These are phyloP conservation scores for Chaetomium sp. DNA, from an alignment of 2,329 filamentous ascomycete species.

Conservation along the genomic window DNA sequence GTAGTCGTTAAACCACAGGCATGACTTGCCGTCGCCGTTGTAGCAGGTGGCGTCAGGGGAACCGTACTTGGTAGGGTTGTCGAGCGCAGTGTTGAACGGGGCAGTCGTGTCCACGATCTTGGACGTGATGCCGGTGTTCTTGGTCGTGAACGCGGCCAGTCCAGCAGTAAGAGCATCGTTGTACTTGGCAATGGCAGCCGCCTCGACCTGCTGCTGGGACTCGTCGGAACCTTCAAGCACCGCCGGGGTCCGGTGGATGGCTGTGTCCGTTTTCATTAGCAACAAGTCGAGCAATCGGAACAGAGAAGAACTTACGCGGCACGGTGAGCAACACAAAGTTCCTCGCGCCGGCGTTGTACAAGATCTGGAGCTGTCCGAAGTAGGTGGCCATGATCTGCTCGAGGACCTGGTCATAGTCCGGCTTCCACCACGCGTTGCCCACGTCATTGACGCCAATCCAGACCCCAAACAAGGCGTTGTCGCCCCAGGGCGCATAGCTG, in stretches of 20 bases:
- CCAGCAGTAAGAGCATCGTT: constrained; percentile 41
- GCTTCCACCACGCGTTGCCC: constrained; percentile 49
- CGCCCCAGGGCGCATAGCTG: constrained; percentile 46
- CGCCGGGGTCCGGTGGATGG: constrained; percentile 46
- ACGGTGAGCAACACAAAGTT: constrained; percentile 54
- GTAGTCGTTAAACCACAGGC: constrained; percentile 51
- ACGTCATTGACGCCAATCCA: constrained; percentile 62
- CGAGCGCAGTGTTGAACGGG: constrained; percentile 48
- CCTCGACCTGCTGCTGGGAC: constrained; percentile 38
- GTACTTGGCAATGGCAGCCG: constrained; percentile 43
- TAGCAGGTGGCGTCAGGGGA: constrained; percentile 47
- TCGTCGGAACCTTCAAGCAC: constrained; percentile 37
- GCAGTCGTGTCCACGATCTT: constrained; percentile 45
- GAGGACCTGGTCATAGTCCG: constrained; percentile 45
- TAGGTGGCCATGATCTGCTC: constrained; percentile 48
- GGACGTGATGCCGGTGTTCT: constrained; percentile 41
- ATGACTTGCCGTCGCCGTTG: constrained; percentile 46
- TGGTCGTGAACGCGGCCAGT: constrained; percentile 39
- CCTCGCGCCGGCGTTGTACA: constrained; percentile 50
- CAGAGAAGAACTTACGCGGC: constrained; percentile 41
- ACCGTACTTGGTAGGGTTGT: constrained; percentile 47
- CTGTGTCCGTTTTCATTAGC: constrained; percentile 33
- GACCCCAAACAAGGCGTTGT: constrained; percentile 51
- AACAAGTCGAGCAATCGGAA: not conserved
- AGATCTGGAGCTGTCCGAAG: constrained; percentile 44